Evolutionary conservation across 257 asterid species (phyloP).

Genomic region (Phtheirospermum japonicum): DNA sequence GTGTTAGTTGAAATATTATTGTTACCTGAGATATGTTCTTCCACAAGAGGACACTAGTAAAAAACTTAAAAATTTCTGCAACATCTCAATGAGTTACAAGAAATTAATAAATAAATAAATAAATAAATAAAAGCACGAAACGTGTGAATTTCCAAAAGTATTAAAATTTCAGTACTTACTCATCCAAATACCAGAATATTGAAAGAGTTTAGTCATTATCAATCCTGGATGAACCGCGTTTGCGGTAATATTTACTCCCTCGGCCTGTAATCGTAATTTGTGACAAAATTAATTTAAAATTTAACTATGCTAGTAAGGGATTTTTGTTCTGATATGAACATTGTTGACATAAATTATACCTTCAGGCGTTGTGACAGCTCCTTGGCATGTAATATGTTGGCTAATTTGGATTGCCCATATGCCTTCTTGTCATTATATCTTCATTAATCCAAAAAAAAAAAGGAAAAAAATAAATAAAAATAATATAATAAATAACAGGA

Average conservation of each 20-base stretch:
- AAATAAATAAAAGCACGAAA: no score
- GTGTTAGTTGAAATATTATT: not conserved
- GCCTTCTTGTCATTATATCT: slow-evolving; percentile 67
- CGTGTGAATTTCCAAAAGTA: no score
- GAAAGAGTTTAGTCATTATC: slow-evolving; percentile 74
- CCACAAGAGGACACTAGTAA: slow-evolving; percentile 51
- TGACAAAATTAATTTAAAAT: no score
- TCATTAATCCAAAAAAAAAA: not conserved
- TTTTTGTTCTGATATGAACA: not conserved
- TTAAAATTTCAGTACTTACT: slow-evolving; percentile 40
- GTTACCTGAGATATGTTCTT: slow-evolving; percentile 72
- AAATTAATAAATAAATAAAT: no score
- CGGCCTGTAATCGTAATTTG: slow-evolving; percentile 46
- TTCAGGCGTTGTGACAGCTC: slow-evolving; percentile 56
- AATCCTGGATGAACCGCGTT: slow-evolving; percentile 81
- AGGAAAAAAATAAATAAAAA: no score
- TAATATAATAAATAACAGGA: not conserved
- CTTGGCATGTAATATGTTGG: slow-evolving; percentile 66
- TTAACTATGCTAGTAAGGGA: no score
- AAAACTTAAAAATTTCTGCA: slow-evolving; percentile 46
- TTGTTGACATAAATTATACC: slow-evolving; percentile 30
- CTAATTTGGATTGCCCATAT: slow-evolving; percentile 74
- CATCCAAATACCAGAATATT: slow-evolving; percentile 45
- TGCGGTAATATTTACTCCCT: slow-evolving; percentile 74
- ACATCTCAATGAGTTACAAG: not conserved